phyloP scores from a whole-genome alignment of 1,284 basidiomycete genomes.

The Prillingera fragicola region DNA sequence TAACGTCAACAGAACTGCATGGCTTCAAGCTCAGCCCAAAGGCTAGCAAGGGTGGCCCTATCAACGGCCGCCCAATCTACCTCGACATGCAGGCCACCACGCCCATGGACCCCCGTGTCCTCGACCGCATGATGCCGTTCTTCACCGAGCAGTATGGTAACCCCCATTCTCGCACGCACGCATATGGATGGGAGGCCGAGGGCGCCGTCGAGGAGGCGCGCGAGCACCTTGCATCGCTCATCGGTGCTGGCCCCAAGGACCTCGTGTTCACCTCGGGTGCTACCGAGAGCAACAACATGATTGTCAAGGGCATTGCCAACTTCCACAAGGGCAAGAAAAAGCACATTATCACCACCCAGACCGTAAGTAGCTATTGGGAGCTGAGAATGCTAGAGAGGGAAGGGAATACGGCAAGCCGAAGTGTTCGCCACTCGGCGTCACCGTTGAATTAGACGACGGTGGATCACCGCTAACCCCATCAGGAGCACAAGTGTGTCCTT shows the following conservation, averaged over 20 bases:
- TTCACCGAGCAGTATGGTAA: slow-evolving; percentile 97
- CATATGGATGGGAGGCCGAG: slow-evolving; percentile 99
- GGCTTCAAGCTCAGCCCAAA: slow-evolving; percentile 74
- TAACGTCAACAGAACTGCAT: slow-evolving; percentile 67
- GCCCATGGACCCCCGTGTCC: slow-evolving; percentile 91
- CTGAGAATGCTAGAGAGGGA: no score
- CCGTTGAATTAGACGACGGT: no score
- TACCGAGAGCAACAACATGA: slow-evolving; percentile 98
- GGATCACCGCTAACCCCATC: slow-evolving; percentile 7
- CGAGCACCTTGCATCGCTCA: slow-evolving; percentile 83
- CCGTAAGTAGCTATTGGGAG: slow-evolving; percentile 64
- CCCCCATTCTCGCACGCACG: slow-evolving; percentile 95
- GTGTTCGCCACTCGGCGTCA: not conserved
- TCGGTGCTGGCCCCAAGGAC: slow-evolving; percentile 93
- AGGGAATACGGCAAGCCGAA: not conserved
- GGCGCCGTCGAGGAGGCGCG: slow-evolving; percentile 86
- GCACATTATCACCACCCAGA: slow-evolving; percentile 88
- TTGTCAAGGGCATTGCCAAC: slow-evolving; percentile 92
- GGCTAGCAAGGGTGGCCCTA: slow-evolving; percentile 56
- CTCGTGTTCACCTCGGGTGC: slow-evolving; percentile 97
- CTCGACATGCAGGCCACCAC: slow-evolving; percentile 97
- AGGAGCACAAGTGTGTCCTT: slow-evolving; percentile 99
- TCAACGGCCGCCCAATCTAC: slow-evolving; percentile 75
- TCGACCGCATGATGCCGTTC: slow-evolving; percentile 96
- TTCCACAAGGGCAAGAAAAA: slow-evolving; percentile 87